Evolutionary conservation across 2,329 filamentous ascomycete genomes (phyloP).

Genomic region (Venturia oleaginea): DNA sequence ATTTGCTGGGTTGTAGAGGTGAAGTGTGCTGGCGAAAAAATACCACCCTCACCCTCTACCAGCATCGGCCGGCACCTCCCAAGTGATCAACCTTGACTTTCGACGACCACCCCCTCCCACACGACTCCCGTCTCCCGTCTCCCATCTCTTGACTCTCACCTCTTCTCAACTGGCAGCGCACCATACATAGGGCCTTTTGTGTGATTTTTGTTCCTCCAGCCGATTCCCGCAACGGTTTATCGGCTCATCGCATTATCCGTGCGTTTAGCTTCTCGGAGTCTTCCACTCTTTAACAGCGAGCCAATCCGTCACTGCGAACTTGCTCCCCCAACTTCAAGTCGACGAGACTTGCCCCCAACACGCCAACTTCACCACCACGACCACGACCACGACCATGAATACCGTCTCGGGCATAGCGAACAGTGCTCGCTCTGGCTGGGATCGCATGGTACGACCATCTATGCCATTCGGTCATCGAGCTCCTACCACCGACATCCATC

Average conservation of each 20-base stretch:
- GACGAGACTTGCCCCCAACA: neutral
- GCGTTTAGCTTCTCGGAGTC: neutral
- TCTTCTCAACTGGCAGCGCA: neutral
- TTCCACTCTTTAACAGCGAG: neutral
- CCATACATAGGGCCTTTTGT: neutral
- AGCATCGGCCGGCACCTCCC: neutral
- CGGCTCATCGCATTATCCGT: neutral
- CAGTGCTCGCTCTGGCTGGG: constrained; percentile 58
- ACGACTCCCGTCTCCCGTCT: neutral
- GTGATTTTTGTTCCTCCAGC: neutral
- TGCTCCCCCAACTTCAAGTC: neutral
- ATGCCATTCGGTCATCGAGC: constrained; percentile 54
- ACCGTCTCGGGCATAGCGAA: constrained; percentile 42
- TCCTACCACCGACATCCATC: constrained; percentile 17
- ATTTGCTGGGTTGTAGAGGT: neutral
- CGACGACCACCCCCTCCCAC: neutral
- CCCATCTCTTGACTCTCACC: neutral
- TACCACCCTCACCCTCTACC: neutral
- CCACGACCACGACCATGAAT: constrained; percentile 2
- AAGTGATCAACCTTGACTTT: neutral
- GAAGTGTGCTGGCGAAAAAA: neutral
- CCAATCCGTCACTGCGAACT: neutral
- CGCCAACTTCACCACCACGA: neutral
- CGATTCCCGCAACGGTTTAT: constrained; percentile 1
- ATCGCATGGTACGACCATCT: constrained; percentile 51